These are phyloP conservation scores for Chalara sp. DNA, from an alignment of 2,329 filamentous ascomycete genomes.

Conservation along the genomic window DNA sequence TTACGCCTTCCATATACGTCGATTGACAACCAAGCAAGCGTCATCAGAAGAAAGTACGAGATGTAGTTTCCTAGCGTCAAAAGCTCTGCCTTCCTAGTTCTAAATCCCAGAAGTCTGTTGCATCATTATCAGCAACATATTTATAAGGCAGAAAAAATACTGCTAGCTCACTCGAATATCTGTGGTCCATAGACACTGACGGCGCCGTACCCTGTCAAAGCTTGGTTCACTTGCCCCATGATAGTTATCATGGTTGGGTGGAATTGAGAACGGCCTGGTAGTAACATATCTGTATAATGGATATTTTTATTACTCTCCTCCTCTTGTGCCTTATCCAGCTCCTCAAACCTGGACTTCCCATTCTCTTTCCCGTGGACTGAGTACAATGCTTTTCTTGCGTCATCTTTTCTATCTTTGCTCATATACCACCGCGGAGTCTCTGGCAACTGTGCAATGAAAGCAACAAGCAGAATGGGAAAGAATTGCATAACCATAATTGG, in stretches of 20 bases:
- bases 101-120: slow-evolving; percentile 44
- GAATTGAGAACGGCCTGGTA: slow-evolving; percentile 46
- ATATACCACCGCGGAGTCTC: slow-evolving; percentile 53
- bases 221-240: slow-evolving; percentile 58
- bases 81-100: slow-evolving; percentile 42
- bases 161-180: slow-evolving; percentile 41
- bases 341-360: slow-evolving; percentile 35
- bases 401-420: slow-evolving; percentile 40
- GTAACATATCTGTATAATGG: slow-evolving; percentile 51
- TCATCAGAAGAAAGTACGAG: slow-evolving; percentile 54
- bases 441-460: slow-evolving; percentile 44
- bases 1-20: slow-evolving; percentile 47
- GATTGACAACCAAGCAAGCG: slow-evolving; percentile 52
- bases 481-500: slow-evolving; percentile 56
- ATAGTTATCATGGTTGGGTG: slow-evolving; percentile 54
- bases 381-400: slow-evolving; percentile 41
- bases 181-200: slow-evolving; percentile 58
- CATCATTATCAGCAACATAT: too few relatives aligned
- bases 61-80: slow-evolving; percentile 54
- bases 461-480: slow-evolving; percentile 47
- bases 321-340: neutral
- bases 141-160: too few relatives aligned
- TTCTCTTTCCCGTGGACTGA: slow-evolving; percentile 43
- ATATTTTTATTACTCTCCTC: slow-evolving; percentile 17
- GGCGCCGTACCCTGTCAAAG: slow-evolving; percentile 50